phyloP scores from a whole-genome alignment of 2,329 filamentous ascomycete species.

The Allantophomopsis lycopodina region DNA sequence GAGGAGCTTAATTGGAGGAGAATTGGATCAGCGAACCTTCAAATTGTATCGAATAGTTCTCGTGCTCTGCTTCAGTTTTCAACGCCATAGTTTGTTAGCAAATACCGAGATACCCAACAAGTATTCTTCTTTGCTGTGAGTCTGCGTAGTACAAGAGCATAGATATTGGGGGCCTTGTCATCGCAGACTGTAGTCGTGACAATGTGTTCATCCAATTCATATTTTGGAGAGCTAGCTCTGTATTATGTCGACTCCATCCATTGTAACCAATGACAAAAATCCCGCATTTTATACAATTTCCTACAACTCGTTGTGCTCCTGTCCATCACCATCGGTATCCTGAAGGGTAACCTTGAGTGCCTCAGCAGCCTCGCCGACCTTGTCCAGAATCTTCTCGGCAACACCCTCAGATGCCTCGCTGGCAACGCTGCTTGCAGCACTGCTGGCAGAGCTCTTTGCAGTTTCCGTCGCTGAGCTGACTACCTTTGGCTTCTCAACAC shows the following conservation, averaged over 20 bases:
- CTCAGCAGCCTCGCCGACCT: conserved; percentile 35
- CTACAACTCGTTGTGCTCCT: conserved; percentile 48
- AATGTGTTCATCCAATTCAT: too few relatives aligned
- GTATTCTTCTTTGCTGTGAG: too few relatives aligned
- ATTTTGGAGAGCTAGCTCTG: too few relatives aligned
- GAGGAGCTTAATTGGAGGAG: conserved; percentile 32
- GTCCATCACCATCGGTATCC: conserved; percentile 37
- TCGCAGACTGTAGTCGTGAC: too few relatives aligned
- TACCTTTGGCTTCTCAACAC: conserved; percentile 32
- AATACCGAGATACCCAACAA: too few relatives aligned
- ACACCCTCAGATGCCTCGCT: conserved; percentile 15
- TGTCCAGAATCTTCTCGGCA: conserved; percentile 27
- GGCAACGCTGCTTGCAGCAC: conserved; percentile 9
- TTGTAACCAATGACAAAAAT: neutral
- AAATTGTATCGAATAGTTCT: too few relatives aligned
- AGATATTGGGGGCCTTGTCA: too few relatives aligned
- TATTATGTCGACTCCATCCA: too few relatives aligned
- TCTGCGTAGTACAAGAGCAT: too few relatives aligned
- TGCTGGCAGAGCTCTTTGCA: conserved; percentile 8
- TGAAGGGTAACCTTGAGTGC: conserved; percentile 35
- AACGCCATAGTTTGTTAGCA: too few relatives aligned
- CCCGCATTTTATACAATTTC: neutral
- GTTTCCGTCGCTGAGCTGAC: conserved; percentile 4
- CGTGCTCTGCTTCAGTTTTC: too few relatives aligned
- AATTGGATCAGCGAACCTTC: conserved; percentile 7